These are phyloP conservation scores for Alliaria petiolata DNA, from an alignment of 345 rosid genomes.

Conservation along the genomic window DNA sequence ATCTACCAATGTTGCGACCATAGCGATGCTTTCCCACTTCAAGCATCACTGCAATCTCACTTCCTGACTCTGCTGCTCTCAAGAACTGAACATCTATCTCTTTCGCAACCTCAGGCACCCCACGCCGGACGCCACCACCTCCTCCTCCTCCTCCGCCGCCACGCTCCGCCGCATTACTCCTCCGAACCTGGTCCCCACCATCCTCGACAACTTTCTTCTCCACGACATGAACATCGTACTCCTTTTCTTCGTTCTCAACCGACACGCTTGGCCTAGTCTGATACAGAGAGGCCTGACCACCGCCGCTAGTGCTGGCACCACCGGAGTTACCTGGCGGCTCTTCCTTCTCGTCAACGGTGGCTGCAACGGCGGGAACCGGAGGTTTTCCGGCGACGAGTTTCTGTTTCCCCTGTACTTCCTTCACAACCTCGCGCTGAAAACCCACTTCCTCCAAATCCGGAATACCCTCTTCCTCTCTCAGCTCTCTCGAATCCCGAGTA, in stretches of 20 bases:
- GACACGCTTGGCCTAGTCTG: slow-evolving; percentile 30
- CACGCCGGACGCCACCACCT: slow-evolving; percentile 26
- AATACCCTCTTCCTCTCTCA: slow-evolving; percentile 86
- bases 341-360: slow-evolving; percentile 15
- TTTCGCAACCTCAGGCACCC: slow-evolving; percentile 45
- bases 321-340: not conserved
- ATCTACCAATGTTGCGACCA: slow-evolving; percentile 63
- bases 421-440: slow-evolving; percentile 54
- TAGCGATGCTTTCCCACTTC: slow-evolving; percentile 72
- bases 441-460: slow-evolving; percentile 91
- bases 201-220: slow-evolving; percentile 75
- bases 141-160: slow-evolving; percentile 13
- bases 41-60: slow-evolving; percentile 74
- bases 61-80: slow-evolving; percentile 76
- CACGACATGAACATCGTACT: slow-evolving; percentile 72
- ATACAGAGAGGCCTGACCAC: slow-evolving; percentile 19
- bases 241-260: slow-evolving; percentile 38
- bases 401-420: slow-evolving; percentile 56
- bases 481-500: slow-evolving; percentile 60
- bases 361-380: slow-evolving; percentile 25
- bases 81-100: slow-evolving; percentile 69
- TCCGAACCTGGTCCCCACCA: slow-evolving; percentile 34
- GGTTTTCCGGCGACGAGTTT: slow-evolving; percentile 32
- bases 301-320: slow-evolving; percentile 8
- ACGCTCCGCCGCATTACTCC: slow-evolving; percentile 16